These are phyloP conservation scores for Phytophthora uliginosa DNA, from an alignment of 352 stramenopile species.

Conservation along the genomic window DNA sequence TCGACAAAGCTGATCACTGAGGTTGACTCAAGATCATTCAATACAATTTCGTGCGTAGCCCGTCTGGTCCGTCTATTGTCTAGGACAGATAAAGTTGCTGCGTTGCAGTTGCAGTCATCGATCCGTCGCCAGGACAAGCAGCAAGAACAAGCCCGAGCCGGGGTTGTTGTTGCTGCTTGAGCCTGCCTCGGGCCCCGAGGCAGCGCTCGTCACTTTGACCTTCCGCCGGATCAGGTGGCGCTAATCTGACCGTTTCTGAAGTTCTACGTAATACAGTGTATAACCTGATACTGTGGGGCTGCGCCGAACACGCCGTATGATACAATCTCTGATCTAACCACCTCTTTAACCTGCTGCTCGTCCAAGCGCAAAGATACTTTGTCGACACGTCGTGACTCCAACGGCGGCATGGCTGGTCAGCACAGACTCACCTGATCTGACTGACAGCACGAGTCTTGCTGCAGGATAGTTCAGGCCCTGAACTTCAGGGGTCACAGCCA, in stretches of 20 bases:
- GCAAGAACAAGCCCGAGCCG: neutral
- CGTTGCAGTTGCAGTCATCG: neutral
- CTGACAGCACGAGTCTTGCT: neutral
- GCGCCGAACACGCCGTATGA: neutral
- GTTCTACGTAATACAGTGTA: conserved; percentile 3
- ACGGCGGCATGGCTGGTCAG: neutral
- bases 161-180: too few relatives aligned
- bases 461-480: neutral
- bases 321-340: neutral
- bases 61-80: neutral
- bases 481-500: too few relatives aligned
- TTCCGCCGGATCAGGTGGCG: conserved; percentile 15
- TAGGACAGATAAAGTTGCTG: neutral
- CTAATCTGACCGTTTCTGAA: conserved; percentile 12
- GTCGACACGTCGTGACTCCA: neutral
- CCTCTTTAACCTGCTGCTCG: neutral
- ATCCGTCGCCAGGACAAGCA: neutral
- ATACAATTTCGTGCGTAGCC: neutral
- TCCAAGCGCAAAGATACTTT: neutral
- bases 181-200: too few relatives aligned
- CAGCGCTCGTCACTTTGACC: conserved; percentile 16
- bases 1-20: conserved; percentile 9
- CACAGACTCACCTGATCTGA: neutral
- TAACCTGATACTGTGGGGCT: neutral
- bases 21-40: conserved; percentile 8